Conservation (phyloP, 2,329 filamentous ascomycete genomes). For the Eurotiales sp. region DNA sequence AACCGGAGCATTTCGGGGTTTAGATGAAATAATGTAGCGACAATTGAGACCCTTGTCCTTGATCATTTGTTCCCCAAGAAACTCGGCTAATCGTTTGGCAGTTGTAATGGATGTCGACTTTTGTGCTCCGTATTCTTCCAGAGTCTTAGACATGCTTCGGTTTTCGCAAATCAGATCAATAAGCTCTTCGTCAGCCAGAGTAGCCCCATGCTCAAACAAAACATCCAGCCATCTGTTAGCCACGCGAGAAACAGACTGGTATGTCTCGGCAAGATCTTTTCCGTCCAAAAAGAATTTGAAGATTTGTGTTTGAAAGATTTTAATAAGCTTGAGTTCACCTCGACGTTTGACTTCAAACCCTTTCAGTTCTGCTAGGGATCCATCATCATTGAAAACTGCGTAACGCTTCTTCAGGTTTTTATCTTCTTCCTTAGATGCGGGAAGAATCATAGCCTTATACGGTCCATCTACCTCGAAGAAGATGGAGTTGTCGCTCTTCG, state of each 20-base stretch:
- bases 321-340: slow-evolving; percentile 98
- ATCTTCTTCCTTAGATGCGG: slow-evolving; percentile 97
- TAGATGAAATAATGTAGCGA: slow-evolving; percentile 96
- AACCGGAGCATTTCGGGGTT: slow-evolving; percentile 82
- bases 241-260: slow-evolving; percentile 85
- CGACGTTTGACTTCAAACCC: slow-evolving; percentile 96
- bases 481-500: slow-evolving; percentile 97
- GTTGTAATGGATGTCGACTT: slow-evolving; percentile 99
- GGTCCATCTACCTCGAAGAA: slow-evolving; percentile 99
- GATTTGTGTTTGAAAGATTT: slow-evolving; percentile 98
- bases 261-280: slow-evolving; percentile 80
- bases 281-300: slow-evolving; percentile 99
- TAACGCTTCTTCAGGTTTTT: slow-evolving; percentile 99
- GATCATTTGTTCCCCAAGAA: slow-evolving; percentile 96
- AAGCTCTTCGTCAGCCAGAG: slow-evolving; percentile 90
- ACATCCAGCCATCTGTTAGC: slow-evolving; percentile 97
- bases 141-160: slow-evolving; percentile 92
- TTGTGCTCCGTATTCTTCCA: slow-evolving; percentile 92
- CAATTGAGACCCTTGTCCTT: slow-evolving; percentile 99
- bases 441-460: slow-evolving; percentile 94
- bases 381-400: slow-evolving; percentile 97
- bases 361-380: slow-evolving; percentile 89
- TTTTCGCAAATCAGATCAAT: slow-evolving; percentile 99
- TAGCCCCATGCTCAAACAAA: slow-evolving; percentile 79
- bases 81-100: slow-evolving; percentile 88